Evolutionary conservation across 768 basidiomycete genomes (phyloP).

Genomic region (Tulasnella sp.): DNA sequence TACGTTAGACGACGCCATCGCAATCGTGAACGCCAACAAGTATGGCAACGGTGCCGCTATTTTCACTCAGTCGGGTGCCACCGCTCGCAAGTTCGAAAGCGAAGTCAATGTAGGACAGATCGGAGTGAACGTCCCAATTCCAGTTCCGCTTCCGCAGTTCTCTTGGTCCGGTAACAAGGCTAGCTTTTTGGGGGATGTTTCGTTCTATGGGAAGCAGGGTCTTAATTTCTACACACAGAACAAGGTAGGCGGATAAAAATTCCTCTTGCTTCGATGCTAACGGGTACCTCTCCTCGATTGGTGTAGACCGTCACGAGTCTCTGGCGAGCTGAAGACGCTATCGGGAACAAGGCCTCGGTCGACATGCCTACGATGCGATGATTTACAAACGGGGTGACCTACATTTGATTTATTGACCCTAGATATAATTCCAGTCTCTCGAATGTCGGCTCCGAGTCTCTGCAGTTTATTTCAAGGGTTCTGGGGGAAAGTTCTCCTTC

Average conservation of each 20-base stretch:
- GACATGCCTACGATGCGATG: slow-evolving; percentile 66
- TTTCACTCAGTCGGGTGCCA: slow-evolving; percentile 93
- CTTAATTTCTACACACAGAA: slow-evolving; percentile 95
- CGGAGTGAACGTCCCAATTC: slow-evolving; percentile 88
- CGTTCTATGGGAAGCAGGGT: slow-evolving; percentile 88
- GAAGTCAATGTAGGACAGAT: slow-evolving; percentile 86
- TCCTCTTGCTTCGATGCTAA: background rate
- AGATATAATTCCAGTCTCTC: background rate
- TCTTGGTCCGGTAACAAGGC: slow-evolving; percentile 94
- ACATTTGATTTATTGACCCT: background rate
- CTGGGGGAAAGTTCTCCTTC: slow-evolving; percentile 16
- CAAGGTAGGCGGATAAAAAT: slow-evolving; percentile 43
- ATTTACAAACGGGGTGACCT: background rate
- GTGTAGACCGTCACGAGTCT: slow-evolving; percentile 80
- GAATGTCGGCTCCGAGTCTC: no score
- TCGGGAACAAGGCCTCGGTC: slow-evolving; percentile 63
- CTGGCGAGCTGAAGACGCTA: slow-evolving; percentile 68
- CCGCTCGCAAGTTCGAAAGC: slow-evolving; percentile 86
- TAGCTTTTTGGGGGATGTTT: slow-evolving; percentile 75
- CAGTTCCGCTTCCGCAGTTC: slow-evolving; percentile 89
- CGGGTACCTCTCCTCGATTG: background rate
- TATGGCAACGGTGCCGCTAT: slow-evolving; percentile 95
- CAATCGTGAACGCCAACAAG: slow-evolving; percentile 78
- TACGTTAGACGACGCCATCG: slow-evolving; percentile 82
- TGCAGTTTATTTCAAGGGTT: background rate